phyloP scores from a whole-genome alignment of 2,329 filamentous ascomycete genomes.

The Sporothrix humicola region DNA sequence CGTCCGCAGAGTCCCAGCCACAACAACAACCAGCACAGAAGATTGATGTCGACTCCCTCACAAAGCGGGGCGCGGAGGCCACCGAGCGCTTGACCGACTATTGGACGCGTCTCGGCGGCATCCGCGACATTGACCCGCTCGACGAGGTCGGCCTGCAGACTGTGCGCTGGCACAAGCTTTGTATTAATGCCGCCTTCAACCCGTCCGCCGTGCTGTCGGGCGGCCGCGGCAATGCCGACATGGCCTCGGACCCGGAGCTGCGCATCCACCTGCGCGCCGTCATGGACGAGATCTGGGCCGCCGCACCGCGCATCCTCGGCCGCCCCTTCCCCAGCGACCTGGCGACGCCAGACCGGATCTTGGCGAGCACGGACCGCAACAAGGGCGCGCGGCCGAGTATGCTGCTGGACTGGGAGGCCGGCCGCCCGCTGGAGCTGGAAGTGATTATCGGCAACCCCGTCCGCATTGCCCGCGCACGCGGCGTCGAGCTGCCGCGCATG shows the following conservation, averaged over 20 bases:
- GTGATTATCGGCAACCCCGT: slow-evolving; percentile 75
- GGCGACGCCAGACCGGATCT: slow-evolving; percentile 66
- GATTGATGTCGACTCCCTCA: slow-evolving; percentile 22
- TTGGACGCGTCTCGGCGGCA: slow-evolving; percentile 61
- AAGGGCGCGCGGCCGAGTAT: slow-evolving; percentile 69
- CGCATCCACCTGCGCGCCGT: slow-evolving; percentile 65
- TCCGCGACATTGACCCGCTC: slow-evolving; percentile 65
- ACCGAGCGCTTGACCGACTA: slow-evolving; percentile 59
- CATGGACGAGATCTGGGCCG: slow-evolving; percentile 72
- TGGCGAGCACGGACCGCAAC: slow-evolving; percentile 68
- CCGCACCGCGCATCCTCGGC: slow-evolving; percentile 67
- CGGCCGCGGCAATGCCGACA: slow-evolving; percentile 67
- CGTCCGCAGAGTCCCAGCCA: background rate
- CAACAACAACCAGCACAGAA: background rate
- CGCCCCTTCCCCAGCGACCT: slow-evolving; percentile 64
- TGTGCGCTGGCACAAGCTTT: slow-evolving; percentile 77
- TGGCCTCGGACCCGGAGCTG: slow-evolving; percentile 67
- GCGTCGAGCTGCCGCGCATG: slow-evolving; percentile 68
- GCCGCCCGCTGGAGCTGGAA: slow-evolving; percentile 71
- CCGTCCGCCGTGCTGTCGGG: slow-evolving; percentile 71
- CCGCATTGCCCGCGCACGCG: slow-evolving; percentile 65
- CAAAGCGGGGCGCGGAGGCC: slow-evolving; percentile 46
- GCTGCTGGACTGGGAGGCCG: slow-evolving; percentile 72
- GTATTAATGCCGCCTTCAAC: slow-evolving; percentile 78
- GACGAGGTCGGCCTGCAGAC: slow-evolving; percentile 70